Evolutionary conservation across 75 land plant genomes (phyloP), one percentile per base, ranked within the genome.

Genomic region (Azolla pinnata): DNA sequence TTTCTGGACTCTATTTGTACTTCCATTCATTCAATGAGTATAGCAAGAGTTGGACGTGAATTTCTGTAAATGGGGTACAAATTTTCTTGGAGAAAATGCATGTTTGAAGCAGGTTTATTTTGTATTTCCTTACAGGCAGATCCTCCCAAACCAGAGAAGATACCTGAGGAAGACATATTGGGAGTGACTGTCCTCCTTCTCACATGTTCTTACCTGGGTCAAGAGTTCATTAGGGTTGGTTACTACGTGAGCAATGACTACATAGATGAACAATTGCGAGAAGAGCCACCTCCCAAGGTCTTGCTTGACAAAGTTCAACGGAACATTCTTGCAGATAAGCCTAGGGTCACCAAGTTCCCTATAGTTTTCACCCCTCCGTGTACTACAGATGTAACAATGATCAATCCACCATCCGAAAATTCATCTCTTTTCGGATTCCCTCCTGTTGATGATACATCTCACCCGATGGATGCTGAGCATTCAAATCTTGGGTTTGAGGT

Each of bases 211-310:
- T 93, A 89, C 61, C 10, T 74, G 64, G 98, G 98, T 1, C 96
- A 81, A 27, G 98, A 93, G 59, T 93, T 93, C 50, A 64, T 89
- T 50, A 68, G 98, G 4, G 90, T 93, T 12, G 98, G 98, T 0
- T 93, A 93, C 65, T 89, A 93, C 62, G 98, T 93, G 38, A 89
- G 85, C 84, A 93, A 89, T 48, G 95, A 93, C 29, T 93, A 93
- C 45, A 78, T 70, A 21, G 89, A 86, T 54, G 97, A 89, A 45
- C 79, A 80, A 49, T 71, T 93, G 5, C 76, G 78, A 51, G 87
- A 83, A 35, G 96, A 83, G 38, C 97, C 97, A 18, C 98, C 98
- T 0, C 67, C 75, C 8, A 83, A 69, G 57, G 87, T 93, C 0
- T 48, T 83, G 38, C 72, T 90, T 55, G 83, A 89, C 40, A 72